Percentiles rank a stretch among this genome's conserved stretches.
Conservation (phyloP, 345 rosid genomes). For the Gynandropsis gynandra region DNA sequence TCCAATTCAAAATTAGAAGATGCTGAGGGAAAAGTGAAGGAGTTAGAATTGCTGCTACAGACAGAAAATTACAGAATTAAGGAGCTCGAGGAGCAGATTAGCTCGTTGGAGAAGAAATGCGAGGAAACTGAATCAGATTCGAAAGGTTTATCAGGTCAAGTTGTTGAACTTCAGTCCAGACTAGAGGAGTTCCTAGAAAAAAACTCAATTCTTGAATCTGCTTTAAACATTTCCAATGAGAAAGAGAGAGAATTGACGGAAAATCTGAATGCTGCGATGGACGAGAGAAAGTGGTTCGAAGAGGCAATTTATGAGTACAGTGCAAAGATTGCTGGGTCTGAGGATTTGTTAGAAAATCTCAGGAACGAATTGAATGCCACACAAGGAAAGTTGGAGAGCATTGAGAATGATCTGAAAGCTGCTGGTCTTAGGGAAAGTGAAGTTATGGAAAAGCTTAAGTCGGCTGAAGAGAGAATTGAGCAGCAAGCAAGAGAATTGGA, state of each 20-base stretch:
- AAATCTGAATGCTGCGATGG: conserved; percentile 31
- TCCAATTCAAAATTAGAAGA: conserved; percentile 50
- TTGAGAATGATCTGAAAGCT: conserved; percentile 59
- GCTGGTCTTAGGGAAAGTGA: conserved; percentile 59
- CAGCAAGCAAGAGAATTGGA: conserved; percentile 47
- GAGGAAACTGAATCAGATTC: conserved; percentile 60
- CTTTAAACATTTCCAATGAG: conserved; percentile 43
- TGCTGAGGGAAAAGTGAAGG: conserved; percentile 49
- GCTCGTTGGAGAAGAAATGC: conserved; percentile 56
- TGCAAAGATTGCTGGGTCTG: conserved; percentile 59
- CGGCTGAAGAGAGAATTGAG: conserved; percentile 53
- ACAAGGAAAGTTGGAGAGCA: conserved; percentile 51
- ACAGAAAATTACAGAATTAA: conserved; percentile 83
- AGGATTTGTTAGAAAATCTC: conserved; percentile 55
- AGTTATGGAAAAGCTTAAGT: conserved; percentile 51
- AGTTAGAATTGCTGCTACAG: conserved; percentile 83
- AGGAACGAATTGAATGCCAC: conserved; percentile 58
- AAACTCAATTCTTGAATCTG: conserved; percentile 52
- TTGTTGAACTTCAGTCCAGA: conserved; percentile 58
- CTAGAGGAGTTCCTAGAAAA: conserved; percentile 50
- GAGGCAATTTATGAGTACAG: conserved; percentile 40
- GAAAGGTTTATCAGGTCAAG: conserved; percentile 39
- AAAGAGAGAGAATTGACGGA: conserved; percentile 49
- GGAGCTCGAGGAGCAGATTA: conserved; percentile 82
- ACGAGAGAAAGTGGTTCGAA: conserved; percentile 68